Conservation (phyloP, 2,329 filamentous ascomycete species). For the Diaporthe australafricana region DNA sequence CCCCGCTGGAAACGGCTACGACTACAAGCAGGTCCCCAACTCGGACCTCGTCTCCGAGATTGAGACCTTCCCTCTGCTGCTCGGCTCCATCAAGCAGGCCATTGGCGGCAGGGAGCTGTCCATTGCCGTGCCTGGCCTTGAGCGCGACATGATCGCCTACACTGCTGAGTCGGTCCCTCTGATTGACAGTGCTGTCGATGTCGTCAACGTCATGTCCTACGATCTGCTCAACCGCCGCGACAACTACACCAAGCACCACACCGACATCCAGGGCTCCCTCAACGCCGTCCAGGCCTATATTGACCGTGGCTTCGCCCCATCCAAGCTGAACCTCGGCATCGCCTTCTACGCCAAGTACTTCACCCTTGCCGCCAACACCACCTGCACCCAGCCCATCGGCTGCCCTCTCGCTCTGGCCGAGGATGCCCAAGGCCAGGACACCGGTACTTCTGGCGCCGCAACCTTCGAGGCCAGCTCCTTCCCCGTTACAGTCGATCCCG, state of each 20-base stretch:
- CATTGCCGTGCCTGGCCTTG: conserved; percentile 74
- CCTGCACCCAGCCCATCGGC: conserved; percentile 57
- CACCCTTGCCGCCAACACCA: conserved; percentile 57
- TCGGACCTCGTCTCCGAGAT: conserved; percentile 70
- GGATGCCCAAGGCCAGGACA: conserved; percentile 67
- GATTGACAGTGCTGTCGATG: conserved; percentile 71
- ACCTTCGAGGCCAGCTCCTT: conserved; percentile 53
- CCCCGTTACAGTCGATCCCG: conserved; percentile 17
- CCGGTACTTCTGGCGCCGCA: conserved; percentile 63
- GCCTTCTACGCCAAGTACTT: conserved; percentile 78
- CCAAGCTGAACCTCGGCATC: conserved; percentile 71
- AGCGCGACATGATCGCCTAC: conserved; percentile 76
- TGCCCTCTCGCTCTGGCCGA: conserved; percentile 69
- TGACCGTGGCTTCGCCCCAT: conserved; percentile 59
- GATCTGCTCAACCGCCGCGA: conserved; percentile 79
- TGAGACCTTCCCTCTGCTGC: conserved; percentile 70
- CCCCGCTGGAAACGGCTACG: conserved; percentile 74
- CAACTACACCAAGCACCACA: conserved; percentile 72
- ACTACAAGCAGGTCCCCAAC: conserved; percentile 76
- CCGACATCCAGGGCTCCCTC: conserved; percentile 67
- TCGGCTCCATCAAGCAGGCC: conserved; percentile 67
- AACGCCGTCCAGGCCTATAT: conserved; percentile 70
- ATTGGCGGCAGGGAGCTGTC: conserved; percentile 73
- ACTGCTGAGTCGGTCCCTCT: conserved; percentile 67
- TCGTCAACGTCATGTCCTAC: conserved; percentile 77